phyloP scores from a whole-genome alignment of 73 alveolate genomes.

The Stentor coeruleus region DNA sequence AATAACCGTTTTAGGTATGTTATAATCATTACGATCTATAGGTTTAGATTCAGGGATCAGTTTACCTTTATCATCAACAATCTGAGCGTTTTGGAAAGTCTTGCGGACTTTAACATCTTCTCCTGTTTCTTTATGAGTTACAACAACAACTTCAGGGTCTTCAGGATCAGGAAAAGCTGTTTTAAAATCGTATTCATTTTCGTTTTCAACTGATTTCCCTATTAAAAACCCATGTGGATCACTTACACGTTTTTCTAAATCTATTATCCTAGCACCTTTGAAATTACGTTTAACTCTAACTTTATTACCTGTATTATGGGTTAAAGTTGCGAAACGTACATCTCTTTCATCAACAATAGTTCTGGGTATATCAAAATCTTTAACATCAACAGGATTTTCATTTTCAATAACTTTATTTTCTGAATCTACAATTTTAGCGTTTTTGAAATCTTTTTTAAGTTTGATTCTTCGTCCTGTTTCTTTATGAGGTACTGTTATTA shows the following conservation, averaged over 20 bases:
- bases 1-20: conserved; percentile 6
- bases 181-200: neutral
- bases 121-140: conserved; percentile 17
- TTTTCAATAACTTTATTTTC: conserved; percentile 14
- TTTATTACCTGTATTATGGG: neutral
- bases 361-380: neutral
- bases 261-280: conserved; percentile 7
- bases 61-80: conserved; percentile 9
- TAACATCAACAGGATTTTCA: neutral
- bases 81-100: neutral
- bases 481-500: conserved; percentile 8
- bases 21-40: conserved; percentile 13
- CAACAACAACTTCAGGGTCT: conserved; percentile 25
- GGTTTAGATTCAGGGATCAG: neutral
- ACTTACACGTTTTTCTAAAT: neutral
- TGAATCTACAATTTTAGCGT: conserved; percentile 4
- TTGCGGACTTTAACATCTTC: conserved; percentile 22
- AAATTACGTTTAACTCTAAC: conserved; percentile 9
- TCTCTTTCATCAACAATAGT: conserved; percentile 14
- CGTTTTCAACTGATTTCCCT: conserved; percentile 3
- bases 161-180: conserved; percentile 26
- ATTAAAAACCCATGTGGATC: neutral
- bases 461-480: neutral
- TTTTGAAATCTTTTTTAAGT: conserved; percentile 18
- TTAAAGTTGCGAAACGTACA: neutral